Evolutionary conservation across 2,329 filamentous ascomycete species (phyloP).

Genomic region (Cladosporium halotolerans): DNA sequence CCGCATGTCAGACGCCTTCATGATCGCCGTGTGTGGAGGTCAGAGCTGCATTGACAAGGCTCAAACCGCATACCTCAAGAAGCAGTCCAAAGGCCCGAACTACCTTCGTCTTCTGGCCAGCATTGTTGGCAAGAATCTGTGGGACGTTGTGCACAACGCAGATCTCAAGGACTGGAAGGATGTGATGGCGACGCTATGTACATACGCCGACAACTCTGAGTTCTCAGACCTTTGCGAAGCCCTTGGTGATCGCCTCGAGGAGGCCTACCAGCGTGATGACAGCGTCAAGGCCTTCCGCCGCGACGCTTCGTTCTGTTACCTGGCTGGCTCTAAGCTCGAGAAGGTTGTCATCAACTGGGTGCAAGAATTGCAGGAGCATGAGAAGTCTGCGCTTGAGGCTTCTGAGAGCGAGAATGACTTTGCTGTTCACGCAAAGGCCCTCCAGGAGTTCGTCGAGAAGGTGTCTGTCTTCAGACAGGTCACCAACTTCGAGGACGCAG

Average conservation of each 20-base stretch:
- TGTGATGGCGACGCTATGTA: conserved; percentile 91
- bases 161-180: conserved; percentile 94
- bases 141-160: conserved; percentile 96
- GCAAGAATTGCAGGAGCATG: conserved; percentile 76
- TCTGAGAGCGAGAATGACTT: conserved; percentile 71
- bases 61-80: conserved; percentile 81
- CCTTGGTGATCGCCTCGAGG: conserved; percentile 82
- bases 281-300: conserved; percentile 56
- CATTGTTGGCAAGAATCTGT: conserved; percentile 91
- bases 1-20: conserved; percentile 89
- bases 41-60: conserved; percentile 92
- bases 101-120: conserved; percentile 87
- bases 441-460: conserved; percentile 96
- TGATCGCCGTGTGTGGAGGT: conserved; percentile 94
- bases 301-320: conserved; percentile 92
- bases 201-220: conserved; percentile 82
- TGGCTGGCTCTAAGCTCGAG: conserved; percentile 92
- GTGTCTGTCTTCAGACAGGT: conserved; percentile 94
- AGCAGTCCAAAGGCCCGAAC: conserved; percentile 75
- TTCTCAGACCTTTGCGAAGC: conserved; percentile 94
- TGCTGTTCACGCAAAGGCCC: conserved; percentile 78
- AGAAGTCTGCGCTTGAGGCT: conserved; percentile 62
- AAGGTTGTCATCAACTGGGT: conserved; percentile 97
- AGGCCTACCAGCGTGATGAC: conserved; percentile 48
- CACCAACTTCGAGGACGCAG: conserved; percentile 79